A percentile compares a stretch with the other conserved stretches of the same genome.
These are phyloP conservation scores for Sphenostylis stenocarpa DNA, from an alignment of 306 rosid genomes.

Conservation along the genomic window DNA sequence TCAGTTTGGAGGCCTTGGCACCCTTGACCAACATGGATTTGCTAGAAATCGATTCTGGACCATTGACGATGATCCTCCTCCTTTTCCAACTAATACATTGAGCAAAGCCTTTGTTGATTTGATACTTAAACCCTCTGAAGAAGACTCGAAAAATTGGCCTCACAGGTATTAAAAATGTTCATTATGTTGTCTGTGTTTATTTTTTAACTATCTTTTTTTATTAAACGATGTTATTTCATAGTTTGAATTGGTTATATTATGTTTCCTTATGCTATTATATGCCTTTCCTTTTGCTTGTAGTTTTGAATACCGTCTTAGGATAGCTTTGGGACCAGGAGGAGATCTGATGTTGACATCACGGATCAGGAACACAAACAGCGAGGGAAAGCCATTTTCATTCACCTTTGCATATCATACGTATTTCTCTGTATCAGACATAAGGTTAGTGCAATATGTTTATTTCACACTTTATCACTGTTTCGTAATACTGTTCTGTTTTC, in stretches of 20 bases:
- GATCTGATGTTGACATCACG: constrained; percentile 90
- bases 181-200: background rate
- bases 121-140: constrained; percentile 73
- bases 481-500: background rate
- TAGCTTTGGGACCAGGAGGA: constrained; percentile 92
- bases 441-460: constrained; percentile 47
- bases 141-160: constrained; percentile 85
- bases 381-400: constrained; percentile 91
- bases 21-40: constrained; percentile 82
- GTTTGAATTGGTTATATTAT: background rate
- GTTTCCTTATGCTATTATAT: constrained; percentile 19
- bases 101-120: constrained; percentile 77
- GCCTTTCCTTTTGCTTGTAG: constrained; percentile 46
- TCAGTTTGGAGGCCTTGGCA: constrained; percentile 76
- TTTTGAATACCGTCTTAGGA: constrained; percentile 85
- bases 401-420: constrained; percentile 95
- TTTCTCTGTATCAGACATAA: constrained; percentile 89
- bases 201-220: background rate
- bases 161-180: constrained; percentile 53
- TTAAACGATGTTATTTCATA: background rate
- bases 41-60: constrained; percentile 81
- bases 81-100: constrained; percentile 63
- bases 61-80: constrained; percentile 73
- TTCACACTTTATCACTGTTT: constrained; percentile 4
- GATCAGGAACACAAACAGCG: constrained; percentile 78